These are phyloP conservation scores for Populus alba DNA, from an alignment of 345 rosid genomes.

Conservation along the genomic window DNA sequence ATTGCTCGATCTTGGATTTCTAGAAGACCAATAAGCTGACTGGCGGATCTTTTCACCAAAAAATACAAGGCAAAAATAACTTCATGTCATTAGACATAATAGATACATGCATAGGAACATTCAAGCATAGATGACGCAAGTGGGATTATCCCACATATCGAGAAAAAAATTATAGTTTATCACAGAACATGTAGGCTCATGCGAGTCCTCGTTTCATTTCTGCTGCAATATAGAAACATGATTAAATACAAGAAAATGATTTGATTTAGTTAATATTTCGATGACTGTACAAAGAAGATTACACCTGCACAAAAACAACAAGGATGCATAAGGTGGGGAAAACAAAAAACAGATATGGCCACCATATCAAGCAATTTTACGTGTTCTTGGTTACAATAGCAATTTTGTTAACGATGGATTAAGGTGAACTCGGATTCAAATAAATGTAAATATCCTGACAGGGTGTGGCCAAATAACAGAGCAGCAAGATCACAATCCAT, in stretches of 20 bases:
- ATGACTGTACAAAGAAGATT: slow-evolving; percentile 22
- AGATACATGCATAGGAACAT: not conserved
- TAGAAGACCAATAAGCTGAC: slow-evolving; percentile 3
- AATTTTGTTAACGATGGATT: not conserved
- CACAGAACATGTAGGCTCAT: not conserved
- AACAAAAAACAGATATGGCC: not conserved
- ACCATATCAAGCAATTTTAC: not conserved
- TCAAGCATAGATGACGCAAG: not conserved
- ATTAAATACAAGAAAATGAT: not conserved
- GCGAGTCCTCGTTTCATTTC: not conserved
- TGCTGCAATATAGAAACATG: not conserved
- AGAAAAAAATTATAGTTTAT: not conserved
- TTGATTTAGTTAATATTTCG: slow-evolving; percentile 14
- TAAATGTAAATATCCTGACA: not conserved
- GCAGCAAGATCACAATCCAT: not conserved
- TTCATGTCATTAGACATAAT: not conserved
- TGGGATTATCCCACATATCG: slow-evolving; percentile 13
- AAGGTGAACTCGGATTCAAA: not conserved
- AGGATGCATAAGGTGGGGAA: too few species aligned
- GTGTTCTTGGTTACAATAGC: not conserved
- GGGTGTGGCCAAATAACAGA: not conserved
- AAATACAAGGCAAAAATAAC: not conserved
- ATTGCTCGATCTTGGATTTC: slow-evolving; percentile 9
- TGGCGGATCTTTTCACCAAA: not conserved
- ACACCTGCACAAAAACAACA: slow-evolving; percentile 23